Percentiles rank a stretch among this genome's conserved stretches.
phyloP scores from a whole-genome alignment of 1,284 basidiomycete species.

The Amylostereum chailletii region DNA sequence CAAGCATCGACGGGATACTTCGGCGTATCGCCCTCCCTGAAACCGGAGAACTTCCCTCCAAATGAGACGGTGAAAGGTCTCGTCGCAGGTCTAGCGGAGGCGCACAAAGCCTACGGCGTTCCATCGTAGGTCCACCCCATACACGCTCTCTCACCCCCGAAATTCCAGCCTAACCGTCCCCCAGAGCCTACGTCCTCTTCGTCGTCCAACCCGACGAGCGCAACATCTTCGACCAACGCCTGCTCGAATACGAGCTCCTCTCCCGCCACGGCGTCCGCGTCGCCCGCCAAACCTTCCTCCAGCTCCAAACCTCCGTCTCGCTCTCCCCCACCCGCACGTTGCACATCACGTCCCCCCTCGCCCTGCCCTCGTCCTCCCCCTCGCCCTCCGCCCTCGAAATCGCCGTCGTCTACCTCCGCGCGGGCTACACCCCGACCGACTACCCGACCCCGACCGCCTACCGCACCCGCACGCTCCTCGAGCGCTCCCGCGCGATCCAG shows the following conservation, averaged over 20 bases:
- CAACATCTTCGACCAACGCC: slow-evolving; percentile 94
- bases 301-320: slow-evolving; percentile 46
- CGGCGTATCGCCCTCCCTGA: slow-evolving; percentile 45
- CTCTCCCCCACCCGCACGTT: slow-evolving; percentile 36
- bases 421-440: slow-evolving; percentile 84
- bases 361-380: slow-evolving; percentile 21
- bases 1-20: slow-evolving; percentile 59
- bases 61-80: slow-evolving; percentile 73
- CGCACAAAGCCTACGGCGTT: slow-evolving; percentile 68
- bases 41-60: slow-evolving; percentile 52
- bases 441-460: slow-evolving; percentile 61
- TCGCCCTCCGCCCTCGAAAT: slow-evolving; percentile 44
- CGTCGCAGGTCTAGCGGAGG: slow-evolving; percentile 70
- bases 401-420: slow-evolving; percentile 80
- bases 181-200: slow-evolving; percentile 73
- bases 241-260: slow-evolving; percentile 80
- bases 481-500: slow-evolving; percentile 81
- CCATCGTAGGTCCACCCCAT: slow-evolving; percentile 29
- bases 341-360: slow-evolving; percentile 9
- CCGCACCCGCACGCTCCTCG: slow-evolving; percentile 66
- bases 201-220: slow-evolving; percentile 86
- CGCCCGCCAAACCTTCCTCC: slow-evolving; percentile 68
- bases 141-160: slow-evolving; percentile 4
- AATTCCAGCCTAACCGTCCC: slow-evolving; percentile 3
- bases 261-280: slow-evolving; percentile 64